phyloP scores from a whole-genome alignment of 352 stramenopile species.

The Globisporangium lucens region DNA sequence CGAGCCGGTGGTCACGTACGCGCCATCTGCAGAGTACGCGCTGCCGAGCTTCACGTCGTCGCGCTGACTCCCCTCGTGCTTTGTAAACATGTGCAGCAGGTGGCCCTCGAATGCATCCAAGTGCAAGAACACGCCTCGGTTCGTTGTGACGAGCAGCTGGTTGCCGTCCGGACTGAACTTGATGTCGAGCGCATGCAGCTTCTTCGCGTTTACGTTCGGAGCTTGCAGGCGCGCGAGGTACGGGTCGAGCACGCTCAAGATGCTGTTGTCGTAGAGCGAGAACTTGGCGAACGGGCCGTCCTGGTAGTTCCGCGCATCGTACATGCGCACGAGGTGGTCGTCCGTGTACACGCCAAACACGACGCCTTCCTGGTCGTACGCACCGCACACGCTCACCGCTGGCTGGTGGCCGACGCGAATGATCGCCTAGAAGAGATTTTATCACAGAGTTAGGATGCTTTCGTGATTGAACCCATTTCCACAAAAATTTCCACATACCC shows the following conservation, averaged over 20 bases:
- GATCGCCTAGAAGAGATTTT: conserved; percentile 33
- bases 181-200: conserved; percentile 72
- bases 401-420: conserved; percentile 64
- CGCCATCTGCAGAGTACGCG: conserved; percentile 72
- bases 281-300: conserved; percentile 88
- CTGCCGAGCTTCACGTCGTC: conserved; percentile 50
- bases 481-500: conserved; percentile 23
- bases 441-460: not conserved
- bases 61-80: conserved; percentile 37
- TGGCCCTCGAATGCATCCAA: conserved; percentile 85
- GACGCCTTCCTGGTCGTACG: conserved; percentile 82
- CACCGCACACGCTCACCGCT: conserved; percentile 57
- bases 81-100: conserved; percentile 66
- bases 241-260: conserved; percentile 57
- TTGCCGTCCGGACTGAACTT: conserved; percentile 87
- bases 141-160: conserved; percentile 79
- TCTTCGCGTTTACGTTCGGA: conserved; percentile 48
- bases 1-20: conserved; percentile 64
- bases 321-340: conserved; percentile 86
- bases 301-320: conserved; percentile 85
- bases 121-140: conserved; percentile 76
- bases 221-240: conserved; percentile 52
- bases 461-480: not conserved
- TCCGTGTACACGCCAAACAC: conserved; percentile 86
- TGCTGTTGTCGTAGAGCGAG: conserved; percentile 73